Evolutionary conservation across 1,284 basidiomycete species (phyloP).

Genomic region (Ustilago lituana): DNA sequence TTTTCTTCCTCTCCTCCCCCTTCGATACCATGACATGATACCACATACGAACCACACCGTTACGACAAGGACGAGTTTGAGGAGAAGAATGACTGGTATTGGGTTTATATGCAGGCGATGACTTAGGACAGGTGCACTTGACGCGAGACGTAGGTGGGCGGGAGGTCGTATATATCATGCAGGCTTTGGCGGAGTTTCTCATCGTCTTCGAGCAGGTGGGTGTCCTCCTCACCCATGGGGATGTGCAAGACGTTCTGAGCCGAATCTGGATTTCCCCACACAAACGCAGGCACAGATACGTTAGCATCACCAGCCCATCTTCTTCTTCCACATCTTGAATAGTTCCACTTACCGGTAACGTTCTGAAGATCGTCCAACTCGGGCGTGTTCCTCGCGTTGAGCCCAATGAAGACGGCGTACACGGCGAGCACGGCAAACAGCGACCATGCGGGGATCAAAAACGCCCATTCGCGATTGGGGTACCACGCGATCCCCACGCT

Average conservation of each 20-base stretch:
- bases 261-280: not conserved
- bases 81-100: not conserved
- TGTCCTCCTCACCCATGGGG: constrained; percentile 11
- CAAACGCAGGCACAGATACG: not conserved
- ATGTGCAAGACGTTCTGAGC: constrained; percentile 25
- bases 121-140: constrained; percentile 22
- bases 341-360: constrained; percentile 24
- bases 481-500: constrained; percentile 55
- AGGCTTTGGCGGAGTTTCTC: constrained; percentile 6
- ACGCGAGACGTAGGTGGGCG: constrained; percentile 47
- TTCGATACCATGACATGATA: constrained; percentile 2
- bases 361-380: constrained; percentile 36
- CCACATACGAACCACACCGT: too few relatives aligned
- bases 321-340: too few relatives aligned
- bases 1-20: not conserved
- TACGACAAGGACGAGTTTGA: too few relatives aligned
- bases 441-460: constrained; percentile 53
- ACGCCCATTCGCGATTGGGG: constrained; percentile 59
- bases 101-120: not conserved
- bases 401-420: constrained; percentile 49
- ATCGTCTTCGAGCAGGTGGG: constrained; percentile 22
- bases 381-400: constrained; percentile 43
- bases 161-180: constrained; percentile 49
- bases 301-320: not conserved
- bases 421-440: constrained; percentile 47